A percentile compares a stretch with the other conserved stretches of the same genome.
Evolutionary conservation across 257 asterid genomes (phyloP).

Genomic region (Solanum pinnatisectum): DNA sequence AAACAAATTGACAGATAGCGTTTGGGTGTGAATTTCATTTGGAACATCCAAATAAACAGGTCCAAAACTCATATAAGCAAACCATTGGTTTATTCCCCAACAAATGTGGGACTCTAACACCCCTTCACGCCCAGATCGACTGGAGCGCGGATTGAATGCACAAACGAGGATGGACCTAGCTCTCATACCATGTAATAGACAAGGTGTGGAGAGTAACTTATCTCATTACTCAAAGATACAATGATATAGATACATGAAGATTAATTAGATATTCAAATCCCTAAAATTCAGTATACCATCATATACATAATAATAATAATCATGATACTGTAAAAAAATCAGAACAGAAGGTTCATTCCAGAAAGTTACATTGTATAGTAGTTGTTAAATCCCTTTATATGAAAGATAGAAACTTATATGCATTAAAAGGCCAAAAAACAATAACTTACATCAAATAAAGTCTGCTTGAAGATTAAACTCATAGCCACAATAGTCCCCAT

Average conservation of each 20-base stretch:
- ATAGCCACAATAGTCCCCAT: too few species aligned
- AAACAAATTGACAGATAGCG: not conserved
- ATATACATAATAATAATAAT: too few species aligned
- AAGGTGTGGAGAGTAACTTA: not conserved
- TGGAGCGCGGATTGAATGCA: not conserved
- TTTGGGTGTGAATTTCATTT: not conserved
- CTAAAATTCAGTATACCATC: not conserved
- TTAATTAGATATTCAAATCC: not conserved
- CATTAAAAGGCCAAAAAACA: too few species aligned
- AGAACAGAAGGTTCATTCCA: not conserved
- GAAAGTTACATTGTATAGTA: not conserved
- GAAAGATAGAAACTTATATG: too few species aligned
- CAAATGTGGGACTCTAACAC: not conserved
- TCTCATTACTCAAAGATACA: not conserved
- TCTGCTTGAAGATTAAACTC: too few species aligned
- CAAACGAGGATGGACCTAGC: not conserved
- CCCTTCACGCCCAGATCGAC: not conserved
- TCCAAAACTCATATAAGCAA: slow-evolving; percentile 1
- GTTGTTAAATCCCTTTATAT: too few species aligned
- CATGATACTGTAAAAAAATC: not conserved
- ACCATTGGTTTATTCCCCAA: not conserved
- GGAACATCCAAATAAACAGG: slow-evolving; percentile 48
- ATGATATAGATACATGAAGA: not conserved
- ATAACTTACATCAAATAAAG: too few species aligned
- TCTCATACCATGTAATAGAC: not conserved